Conservation (phyloP, 306 rosid genomes). For the Phaseolus lunatus region DNA sequence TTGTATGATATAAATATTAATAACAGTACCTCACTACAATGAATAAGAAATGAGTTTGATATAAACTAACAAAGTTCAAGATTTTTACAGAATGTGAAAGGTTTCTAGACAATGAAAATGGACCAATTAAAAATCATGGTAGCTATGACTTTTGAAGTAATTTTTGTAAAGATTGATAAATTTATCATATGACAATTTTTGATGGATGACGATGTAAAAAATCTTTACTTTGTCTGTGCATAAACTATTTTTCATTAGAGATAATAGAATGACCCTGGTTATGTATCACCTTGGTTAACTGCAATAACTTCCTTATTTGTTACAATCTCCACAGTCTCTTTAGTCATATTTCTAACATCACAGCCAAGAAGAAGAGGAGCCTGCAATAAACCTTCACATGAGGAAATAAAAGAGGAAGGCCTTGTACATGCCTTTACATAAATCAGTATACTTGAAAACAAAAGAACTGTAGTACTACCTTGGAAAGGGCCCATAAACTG, state of each 20-base stretch:
- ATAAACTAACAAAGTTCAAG: neutral
- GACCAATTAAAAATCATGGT: neutral
- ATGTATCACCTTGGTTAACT: conserved; percentile 76
- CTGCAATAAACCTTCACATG: conserved; percentile 52
- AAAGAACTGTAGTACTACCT: conserved; percentile 54
- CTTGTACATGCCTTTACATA: neutral
- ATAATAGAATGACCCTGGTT: neutral
- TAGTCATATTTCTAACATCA: conserved; percentile 77
- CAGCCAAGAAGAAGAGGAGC: conserved; percentile 99
- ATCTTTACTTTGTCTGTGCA: neutral
- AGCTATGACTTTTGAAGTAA: neutral
- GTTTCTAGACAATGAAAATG: neutral
- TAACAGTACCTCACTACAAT: neutral
- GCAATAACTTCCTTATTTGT: conserved; percentile 80
- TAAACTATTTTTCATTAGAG: neutral
- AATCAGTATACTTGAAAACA: conserved; percentile 23
- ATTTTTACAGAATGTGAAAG: neutral
- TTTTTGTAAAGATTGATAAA: neutral
- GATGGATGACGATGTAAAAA: neutral
- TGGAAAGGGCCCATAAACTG: conserved; percentile 95
- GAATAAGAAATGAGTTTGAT: neutral
- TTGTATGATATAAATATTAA: neutral
- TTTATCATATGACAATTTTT: neutral
- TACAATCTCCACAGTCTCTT: conserved; percentile 72
- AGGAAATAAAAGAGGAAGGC: conserved; percentile 34